A percentile compares a stretch with the other conserved stretches of the same genome.
phyloP scores from a whole-genome alignment of 2,329 filamentous ascomycete species.

The Elsinoe necatrix region DNA sequence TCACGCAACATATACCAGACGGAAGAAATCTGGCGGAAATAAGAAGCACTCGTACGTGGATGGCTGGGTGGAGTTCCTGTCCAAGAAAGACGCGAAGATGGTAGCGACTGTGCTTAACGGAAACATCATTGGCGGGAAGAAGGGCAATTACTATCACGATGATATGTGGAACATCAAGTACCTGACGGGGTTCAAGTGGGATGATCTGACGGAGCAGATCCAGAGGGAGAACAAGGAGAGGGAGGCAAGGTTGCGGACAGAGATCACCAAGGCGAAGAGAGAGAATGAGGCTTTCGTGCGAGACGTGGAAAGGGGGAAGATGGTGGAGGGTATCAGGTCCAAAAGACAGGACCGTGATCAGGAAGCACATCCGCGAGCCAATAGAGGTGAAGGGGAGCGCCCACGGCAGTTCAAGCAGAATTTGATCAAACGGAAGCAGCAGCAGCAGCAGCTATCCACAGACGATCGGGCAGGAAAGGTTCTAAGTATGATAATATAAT shows the following conservation, averaged over 20 bases:
- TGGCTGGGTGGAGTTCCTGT: slow-evolving; percentile 76
- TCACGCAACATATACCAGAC: slow-evolving; percentile 54
- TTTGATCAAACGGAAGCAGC: slow-evolving; percentile 39
- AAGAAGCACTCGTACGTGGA: slow-evolving; percentile 76
- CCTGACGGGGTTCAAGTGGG: slow-evolving; percentile 77
- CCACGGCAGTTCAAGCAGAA: slow-evolving; percentile 58
- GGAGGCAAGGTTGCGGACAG: slow-evolving; percentile 64
- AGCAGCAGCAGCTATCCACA: neutral
- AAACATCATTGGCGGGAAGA: slow-evolving; percentile 72
- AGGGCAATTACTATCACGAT: slow-evolving; percentile 73
- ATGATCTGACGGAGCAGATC: slow-evolving; percentile 62
- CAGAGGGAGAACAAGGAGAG: slow-evolving; percentile 73
- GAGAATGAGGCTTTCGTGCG: slow-evolving; percentile 76
- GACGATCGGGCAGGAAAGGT: slow-evolving; percentile 5
- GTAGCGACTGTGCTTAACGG: slow-evolving; percentile 69
- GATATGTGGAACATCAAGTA: slow-evolving; percentile 82
- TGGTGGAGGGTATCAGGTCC: slow-evolving; percentile 59
- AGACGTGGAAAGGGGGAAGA: slow-evolving; percentile 73
- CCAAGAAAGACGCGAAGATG: slow-evolving; percentile 69
- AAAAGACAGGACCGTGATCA: slow-evolving; percentile 46
- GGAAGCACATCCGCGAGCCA: slow-evolving; percentile 23
- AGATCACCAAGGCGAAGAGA: slow-evolving; percentile 64
- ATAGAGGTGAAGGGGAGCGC: slow-evolving; percentile 22
- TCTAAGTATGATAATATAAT: slow-evolving; percentile 4
- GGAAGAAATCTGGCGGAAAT: slow-evolving; percentile 67